Evolutionary conservation across 108 stramenopile genomes (phyloP), one percentile per base, ranked within the genome.

Genomic region (Nannochloropsis gaditana): DNA sequence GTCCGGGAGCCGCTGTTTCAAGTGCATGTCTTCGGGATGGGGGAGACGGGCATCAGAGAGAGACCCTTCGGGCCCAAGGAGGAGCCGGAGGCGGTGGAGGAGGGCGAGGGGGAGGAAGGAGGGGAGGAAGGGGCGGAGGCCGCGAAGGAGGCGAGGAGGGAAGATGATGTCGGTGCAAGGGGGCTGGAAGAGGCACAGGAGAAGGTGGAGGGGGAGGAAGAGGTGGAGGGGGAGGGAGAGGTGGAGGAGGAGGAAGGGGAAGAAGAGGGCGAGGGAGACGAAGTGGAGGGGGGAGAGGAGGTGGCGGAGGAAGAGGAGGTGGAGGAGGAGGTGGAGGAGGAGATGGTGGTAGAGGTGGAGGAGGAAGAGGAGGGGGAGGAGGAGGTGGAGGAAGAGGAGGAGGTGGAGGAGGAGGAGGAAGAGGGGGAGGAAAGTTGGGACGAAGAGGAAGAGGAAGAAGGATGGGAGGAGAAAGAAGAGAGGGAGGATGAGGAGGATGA

Each of bases 21-120:
- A 73, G 59, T 73, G 8, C 59, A 73, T 73, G n/a, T 73, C n/a
- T 73, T 73, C 8, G 59, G 59, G 59, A 73, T 73, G 59, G 59
- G 3, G 5, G 59, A 2, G n/a, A 73, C 59, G 59, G 59, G 59
- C 15, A 73, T 73, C 15, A 73, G 59, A n/a, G 19, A 6, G 59
- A 73, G 59, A n/a, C 59, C 59, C 15, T 73, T 73, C n/a, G 59
- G 59, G 0, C 2, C 59, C 5, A 73, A 73, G 6, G 59, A 73
- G 2, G 59, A 73, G 59, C 59, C 59, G 15, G 59, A 73, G 59
- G 59, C 15, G n/a, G 59, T 73, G 59, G 59, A 73, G 59, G 59
- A 73, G 4, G 59, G 59, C 19, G 59, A 73, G 59, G 59, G 59
- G 59, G 59, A 73, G 1, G 59, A 73, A 73, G 59, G 3, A 0